phyloP scores from a whole-genome alignment of 139 green algal species.

The Micromonas pusilla region DNA sequence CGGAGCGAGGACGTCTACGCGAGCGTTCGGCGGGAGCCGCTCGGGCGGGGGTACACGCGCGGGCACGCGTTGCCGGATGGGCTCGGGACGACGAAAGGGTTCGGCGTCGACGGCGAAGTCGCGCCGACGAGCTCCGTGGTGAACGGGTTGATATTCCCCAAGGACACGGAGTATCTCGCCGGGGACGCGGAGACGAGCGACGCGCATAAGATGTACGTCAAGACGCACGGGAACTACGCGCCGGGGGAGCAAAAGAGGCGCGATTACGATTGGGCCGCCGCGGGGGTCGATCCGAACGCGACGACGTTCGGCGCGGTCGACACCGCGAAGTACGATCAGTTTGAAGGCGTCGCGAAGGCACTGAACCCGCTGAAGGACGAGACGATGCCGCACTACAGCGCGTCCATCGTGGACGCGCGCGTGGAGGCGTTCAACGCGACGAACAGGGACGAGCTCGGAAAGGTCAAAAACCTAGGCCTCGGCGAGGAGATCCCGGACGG shows the following conservation, averaged over 20 bases:
- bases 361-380: slow-evolving; percentile 34
- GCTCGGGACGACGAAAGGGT: slow-evolving; percentile 40
- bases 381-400: not conserved
- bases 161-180: not conserved
- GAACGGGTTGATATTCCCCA: slow-evolving; percentile 25
- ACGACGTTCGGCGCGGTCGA: slow-evolving; percentile 16
- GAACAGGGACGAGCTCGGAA: slow-evolving; percentile 46
- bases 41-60: slow-evolving; percentile 47
- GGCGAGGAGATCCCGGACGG: slow-evolving; percentile 33
- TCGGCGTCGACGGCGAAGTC: not conserved
- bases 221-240: slow-evolving; percentile 49
- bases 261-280: slow-evolving; percentile 53
- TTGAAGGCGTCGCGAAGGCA: slow-evolving; percentile 51
- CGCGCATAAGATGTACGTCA: slow-evolving; percentile 42
- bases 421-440: slow-evolving; percentile 51
- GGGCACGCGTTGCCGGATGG: slow-evolving; percentile 53
- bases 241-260: slow-evolving; percentile 55
- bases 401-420: slow-evolving; percentile 38
- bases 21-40: slow-evolving; percentile 52
- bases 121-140: slow-evolving; percentile 41
- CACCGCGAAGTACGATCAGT: slow-evolving; percentile 36
- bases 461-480: slow-evolving; percentile 42
- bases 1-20: slow-evolving; percentile 53
- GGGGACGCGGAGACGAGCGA: not conserved
- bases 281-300: slow-evolving; percentile 42